Base-by-base conservation (phyloP, 495 filamentous ascomycete genomes). In the Hyaloscypha hepaticicola region DNA sequence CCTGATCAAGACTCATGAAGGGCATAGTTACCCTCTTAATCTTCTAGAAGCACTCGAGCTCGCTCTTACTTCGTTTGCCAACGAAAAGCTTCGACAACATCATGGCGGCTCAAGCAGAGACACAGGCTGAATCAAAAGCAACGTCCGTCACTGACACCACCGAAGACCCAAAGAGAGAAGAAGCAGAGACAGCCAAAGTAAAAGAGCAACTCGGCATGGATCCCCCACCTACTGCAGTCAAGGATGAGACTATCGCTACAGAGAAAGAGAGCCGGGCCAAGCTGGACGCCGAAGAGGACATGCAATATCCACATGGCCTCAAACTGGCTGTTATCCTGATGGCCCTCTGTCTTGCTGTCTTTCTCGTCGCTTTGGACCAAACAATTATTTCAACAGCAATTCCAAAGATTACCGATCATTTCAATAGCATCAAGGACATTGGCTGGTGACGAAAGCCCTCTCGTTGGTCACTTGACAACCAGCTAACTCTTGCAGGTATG, bases 291-390 rank as follows among this genome's bases (percentile, higher is more conserved):
- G 66, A 67, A 12, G 78, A 81, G 64, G 79, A 77, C 33, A 69
- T 66, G 34, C 49, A 67, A 22, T 83, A 83, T 70, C 82, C 82
- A 5, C 70, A 73, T 24, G 82, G 81, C 28, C 45, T 74, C 53
- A 79, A 74, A 58, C 76, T 84, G 7, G 57, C 70, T 38, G 74
- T 83, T 24, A 77, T 84, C 57, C 79, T 83, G 63, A 61, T 74
- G 25, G 80, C 81, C 19, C 77, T 84, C 26, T 83, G 79, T 69
- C 68, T 83, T 8, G 69, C 77, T 45, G 76, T 85, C 41, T 88
- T 89, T 77, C 79, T 88, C 56, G 83, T 85, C 28, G 87, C 87
- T 8, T 79, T 89, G 51, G 87, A 87, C 69, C 80, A 84, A 70
- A 86, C 84, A 57, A 86, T 88, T 70, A 83, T 88, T 62, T 76